A percentile compares a stretch with the other conserved stretches of the same genome.
These are phyloP conservation scores for Mitragyna speciosa DNA, from an alignment of 257 asterid genomes.

Conservation along the genomic window DNA sequence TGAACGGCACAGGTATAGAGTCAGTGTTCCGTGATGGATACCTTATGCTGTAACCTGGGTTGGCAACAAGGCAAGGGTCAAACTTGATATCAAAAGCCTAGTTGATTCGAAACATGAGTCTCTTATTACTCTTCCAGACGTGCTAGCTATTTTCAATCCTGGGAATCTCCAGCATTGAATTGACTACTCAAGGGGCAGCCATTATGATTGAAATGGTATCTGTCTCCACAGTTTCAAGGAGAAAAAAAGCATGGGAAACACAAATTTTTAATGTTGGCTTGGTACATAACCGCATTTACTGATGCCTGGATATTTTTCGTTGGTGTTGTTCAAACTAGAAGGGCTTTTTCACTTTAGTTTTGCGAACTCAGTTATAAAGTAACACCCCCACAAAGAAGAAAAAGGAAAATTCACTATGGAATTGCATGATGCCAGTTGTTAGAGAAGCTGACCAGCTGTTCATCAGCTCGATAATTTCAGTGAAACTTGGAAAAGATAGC, in stretches of 20 bases:
- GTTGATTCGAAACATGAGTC: conserved; percentile 10
- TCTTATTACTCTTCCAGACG: not conserved
- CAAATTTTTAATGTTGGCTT: conserved; percentile 14
- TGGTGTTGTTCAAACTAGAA: not conserved
- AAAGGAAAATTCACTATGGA: not conserved
- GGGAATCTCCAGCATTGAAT: conserved; percentile 18
- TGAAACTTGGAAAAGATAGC: not conserved
- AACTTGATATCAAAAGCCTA: conserved; percentile 4
- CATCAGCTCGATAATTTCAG: not conserved
- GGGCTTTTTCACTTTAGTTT: not conserved
- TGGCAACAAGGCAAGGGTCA: conserved; percentile 1
- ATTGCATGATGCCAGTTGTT: not conserved
- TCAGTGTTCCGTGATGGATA: not conserved
- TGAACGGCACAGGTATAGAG: not conserved
- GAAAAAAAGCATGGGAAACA: conserved; percentile 17
- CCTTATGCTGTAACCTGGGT: not conserved
- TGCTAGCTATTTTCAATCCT: not conserved
- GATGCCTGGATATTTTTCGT: not conserved
- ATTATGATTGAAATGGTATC: conserved; percentile 29
- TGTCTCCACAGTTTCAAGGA: conserved; percentile 14
- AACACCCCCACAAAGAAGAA: no score
- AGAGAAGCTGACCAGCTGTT: no score
- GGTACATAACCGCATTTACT: not conserved
- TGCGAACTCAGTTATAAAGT: not conserved
- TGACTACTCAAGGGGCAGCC: conserved; percentile 14